Evolutionary conservation across 2,329 filamentous ascomycete genomes (phyloP).

Genomic region (Paraphaeosphaeria sporulosa): DNA sequence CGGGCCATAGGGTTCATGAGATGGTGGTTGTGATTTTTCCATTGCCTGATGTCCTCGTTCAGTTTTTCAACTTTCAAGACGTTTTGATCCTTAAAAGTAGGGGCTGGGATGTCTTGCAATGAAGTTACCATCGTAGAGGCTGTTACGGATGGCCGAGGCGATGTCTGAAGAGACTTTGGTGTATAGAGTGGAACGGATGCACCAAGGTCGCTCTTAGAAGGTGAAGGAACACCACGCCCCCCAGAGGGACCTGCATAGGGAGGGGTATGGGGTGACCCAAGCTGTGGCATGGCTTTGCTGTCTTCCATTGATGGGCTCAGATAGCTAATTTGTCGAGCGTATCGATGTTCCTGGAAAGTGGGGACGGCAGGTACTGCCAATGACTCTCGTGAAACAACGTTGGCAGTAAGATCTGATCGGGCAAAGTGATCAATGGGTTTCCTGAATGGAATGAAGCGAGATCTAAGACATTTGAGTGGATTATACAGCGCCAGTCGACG

Average conservation of each 20-base stretch:
- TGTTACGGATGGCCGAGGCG: slow-evolving; percentile 20
- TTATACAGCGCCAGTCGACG: slow-evolving; percentile 25
- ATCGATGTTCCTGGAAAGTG: slow-evolving; percentile 23
- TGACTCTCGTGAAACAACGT: slow-evolving; percentile 38
- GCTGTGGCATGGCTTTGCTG: slow-evolving; percentile 43
- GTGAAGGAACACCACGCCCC: slow-evolving; percentile 24
- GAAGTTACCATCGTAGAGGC: slow-evolving; percentile 25
- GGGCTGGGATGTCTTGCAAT: slow-evolving; percentile 19
- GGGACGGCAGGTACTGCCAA: slow-evolving; percentile 34
- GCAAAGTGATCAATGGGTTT: slow-evolving; percentile 27
- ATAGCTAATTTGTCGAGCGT: slow-evolving; percentile 22
- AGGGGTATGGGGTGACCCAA: slow-evolving; percentile 36
- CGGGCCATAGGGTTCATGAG: slow-evolving; percentile 21
- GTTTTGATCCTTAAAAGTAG: slow-evolving; percentile 8
- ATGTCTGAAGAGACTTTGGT: slow-evolving; percentile 24
- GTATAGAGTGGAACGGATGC: slow-evolving; percentile 25
- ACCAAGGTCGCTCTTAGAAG: slow-evolving; percentile 28
- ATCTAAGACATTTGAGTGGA: slow-evolving; percentile 40
- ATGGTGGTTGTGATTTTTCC: slow-evolving; percentile 27
- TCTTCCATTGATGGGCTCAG: slow-evolving; percentile 29
- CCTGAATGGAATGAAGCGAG: slow-evolving; percentile 42
- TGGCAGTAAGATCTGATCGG: slow-evolving; percentile 27
- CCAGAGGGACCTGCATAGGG: slow-evolving; percentile 29
- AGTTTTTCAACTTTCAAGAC: slow-evolving; percentile 21
- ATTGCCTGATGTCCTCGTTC: slow-evolving; percentile 28